phyloP scores from a whole-genome alignment of 371 early-diverging fungal species.

The Paramicrosporidium saccamoebae region DNA sequence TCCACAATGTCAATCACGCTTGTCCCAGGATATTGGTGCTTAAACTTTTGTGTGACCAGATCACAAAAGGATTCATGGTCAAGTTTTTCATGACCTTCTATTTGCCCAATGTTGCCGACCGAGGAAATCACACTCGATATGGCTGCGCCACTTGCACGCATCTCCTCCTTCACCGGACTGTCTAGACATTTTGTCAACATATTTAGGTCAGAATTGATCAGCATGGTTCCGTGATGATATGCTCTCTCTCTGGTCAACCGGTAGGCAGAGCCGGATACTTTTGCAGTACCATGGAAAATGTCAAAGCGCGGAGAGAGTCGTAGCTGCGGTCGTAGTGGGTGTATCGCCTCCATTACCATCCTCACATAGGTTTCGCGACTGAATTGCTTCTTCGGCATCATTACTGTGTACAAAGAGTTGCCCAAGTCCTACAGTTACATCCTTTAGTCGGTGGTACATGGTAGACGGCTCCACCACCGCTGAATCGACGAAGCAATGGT shows the following conservation, averaged over 20 bases:
- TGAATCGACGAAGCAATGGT: constrained; percentile 48
- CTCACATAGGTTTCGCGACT: constrained; percentile 31
- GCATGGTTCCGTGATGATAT: constrained; percentile 91
- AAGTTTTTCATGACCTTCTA: not conserved
- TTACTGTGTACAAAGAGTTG: constrained; percentile 65
- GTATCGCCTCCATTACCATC: constrained; percentile 35
- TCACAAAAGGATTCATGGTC: not conserved
- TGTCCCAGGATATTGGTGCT: no score
- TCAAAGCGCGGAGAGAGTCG: no score
- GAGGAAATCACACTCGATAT: no score
- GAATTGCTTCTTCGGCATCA: constrained; percentile 63
- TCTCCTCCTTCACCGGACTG: constrained; percentile 2
- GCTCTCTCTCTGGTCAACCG: constrained; percentile 42
- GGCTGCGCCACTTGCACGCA: constrained; percentile 1
- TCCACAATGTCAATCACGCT: no score
- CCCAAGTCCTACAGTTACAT: constrained; percentile 35
- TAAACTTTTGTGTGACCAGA: no score
- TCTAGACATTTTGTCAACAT: constrained; percentile 15
- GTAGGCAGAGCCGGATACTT: constrained; percentile 75
- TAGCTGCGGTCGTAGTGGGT: no score
- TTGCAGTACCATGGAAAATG: no score
- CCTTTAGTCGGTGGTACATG: constrained; percentile 16
- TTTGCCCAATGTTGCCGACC: no score
- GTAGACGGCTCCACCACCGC: constrained; percentile 88
- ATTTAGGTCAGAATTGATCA: constrained; percentile 49